Conservation (phyloP, 2,329 filamentous ascomycete species). For the Gremmenia infestans region DNA sequence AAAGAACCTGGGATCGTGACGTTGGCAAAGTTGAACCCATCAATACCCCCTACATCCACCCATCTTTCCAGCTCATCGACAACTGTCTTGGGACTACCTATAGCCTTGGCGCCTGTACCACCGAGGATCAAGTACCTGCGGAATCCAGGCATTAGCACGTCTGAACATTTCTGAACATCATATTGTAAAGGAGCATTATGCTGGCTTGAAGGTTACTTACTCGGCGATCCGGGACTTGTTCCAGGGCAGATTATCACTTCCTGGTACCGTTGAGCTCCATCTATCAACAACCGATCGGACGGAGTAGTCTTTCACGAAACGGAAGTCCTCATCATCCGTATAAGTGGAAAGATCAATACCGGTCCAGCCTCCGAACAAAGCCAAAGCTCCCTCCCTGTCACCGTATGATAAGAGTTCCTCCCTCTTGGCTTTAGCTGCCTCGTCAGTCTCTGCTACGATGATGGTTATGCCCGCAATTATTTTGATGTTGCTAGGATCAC, state of each 20-base stretch:
- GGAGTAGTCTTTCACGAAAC: slow-evolving; percentile 39
- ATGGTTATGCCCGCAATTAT: slow-evolving; percentile 31
- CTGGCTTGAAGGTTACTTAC: background rate
- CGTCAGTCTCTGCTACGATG: slow-evolving; percentile 58
- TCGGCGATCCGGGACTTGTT: slow-evolving; percentile 54
- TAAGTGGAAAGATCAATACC: slow-evolving; percentile 49
- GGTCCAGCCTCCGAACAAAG: slow-evolving; percentile 70
- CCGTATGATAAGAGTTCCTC: slow-evolving; percentile 55
- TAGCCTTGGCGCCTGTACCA: background rate
- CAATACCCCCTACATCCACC: slow-evolving; percentile 9
- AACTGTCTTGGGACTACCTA: slow-evolving; percentile 10
- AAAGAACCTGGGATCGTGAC: slow-evolving; percentile 55
- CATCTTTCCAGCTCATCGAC: slow-evolving; percentile 12
- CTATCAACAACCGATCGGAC: slow-evolving; percentile 33
- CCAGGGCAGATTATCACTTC: slow-evolving; percentile 53
- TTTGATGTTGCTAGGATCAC: slow-evolving; percentile 43
- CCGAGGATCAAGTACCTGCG: slow-evolving; percentile 3
- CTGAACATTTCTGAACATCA: too few relatives aligned
- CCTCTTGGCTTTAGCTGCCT: slow-evolving; percentile 59
- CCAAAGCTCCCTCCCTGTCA: slow-evolving; percentile 57
- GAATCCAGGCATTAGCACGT: too few relatives aligned
- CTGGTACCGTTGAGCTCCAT: slow-evolving; percentile 52
- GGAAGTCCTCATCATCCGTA: slow-evolving; percentile 13
- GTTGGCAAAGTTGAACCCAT: slow-evolving; percentile 37
- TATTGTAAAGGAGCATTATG: too few relatives aligned